phyloP scores from a whole-genome alignment of 2,329 filamentous ascomycete species.

The Talaromyces sp. region DNA sequence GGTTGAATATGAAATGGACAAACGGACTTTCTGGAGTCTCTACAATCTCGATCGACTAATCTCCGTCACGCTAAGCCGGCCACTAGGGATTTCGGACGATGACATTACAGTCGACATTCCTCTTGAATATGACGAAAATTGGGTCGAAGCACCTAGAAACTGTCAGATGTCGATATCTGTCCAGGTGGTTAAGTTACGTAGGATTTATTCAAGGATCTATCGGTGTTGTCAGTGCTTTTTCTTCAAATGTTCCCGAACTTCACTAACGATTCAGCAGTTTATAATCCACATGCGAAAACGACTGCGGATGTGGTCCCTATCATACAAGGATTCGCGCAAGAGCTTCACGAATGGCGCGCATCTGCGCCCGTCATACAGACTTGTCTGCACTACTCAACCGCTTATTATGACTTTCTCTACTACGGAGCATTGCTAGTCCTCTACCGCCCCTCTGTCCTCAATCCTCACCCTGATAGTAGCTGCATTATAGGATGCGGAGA shows the following conservation, averaged over 20 bases:
- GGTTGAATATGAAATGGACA: constrained; percentile 39
- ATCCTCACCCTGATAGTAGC: constrained; percentile 35
- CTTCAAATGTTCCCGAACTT: neutral
- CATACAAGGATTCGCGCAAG: constrained; percentile 33
- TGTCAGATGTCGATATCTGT: constrained; percentile 39
- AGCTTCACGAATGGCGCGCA: constrained; percentile 40
- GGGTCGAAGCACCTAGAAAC: constrained; percentile 33
- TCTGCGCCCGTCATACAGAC: constrained; percentile 34
- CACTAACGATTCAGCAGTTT: constrained; percentile 27
- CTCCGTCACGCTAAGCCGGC: constrained; percentile 38
- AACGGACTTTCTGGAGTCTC: constrained; percentile 44
- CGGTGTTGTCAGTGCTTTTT: constrained; percentile 31
- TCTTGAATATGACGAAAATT: constrained; percentile 40
- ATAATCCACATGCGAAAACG: constrained; percentile 31
- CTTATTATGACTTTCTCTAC: constrained; percentile 41
- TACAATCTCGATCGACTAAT: constrained; percentile 44
- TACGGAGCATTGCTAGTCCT: constrained; percentile 38
- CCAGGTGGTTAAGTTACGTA: constrained; percentile 35
- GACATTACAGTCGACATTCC: constrained; percentile 40
- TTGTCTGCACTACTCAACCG: constrained; percentile 39
- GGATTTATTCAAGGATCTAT: constrained; percentile 40
- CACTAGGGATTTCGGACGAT: constrained; percentile 41
- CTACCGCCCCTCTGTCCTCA: constrained; percentile 38
- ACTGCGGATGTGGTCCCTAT: constrained; percentile 27
- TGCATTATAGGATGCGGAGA: constrained; percentile 39